Evolutionary conservation across 805 yeast species (phyloP), one percentile per base, ranked within the genome.

Genomic region (Candida pini): DNA sequence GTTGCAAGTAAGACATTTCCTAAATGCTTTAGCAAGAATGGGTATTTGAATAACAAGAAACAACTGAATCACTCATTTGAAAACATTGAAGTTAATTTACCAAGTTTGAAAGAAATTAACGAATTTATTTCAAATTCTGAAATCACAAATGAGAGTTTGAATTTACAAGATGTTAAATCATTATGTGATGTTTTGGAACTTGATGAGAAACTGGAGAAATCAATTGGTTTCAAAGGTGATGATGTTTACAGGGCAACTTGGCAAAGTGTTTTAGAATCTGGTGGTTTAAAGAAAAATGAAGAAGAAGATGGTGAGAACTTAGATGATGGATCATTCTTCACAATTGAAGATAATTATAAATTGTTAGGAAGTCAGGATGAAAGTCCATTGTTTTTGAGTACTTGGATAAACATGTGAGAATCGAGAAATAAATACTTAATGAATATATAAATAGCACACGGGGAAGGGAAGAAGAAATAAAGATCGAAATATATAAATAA

Each of bases 171-270:
- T 54, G 79, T 92, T 31, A 68, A 88, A 38, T 68, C 94, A 0
- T 64, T 92, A 16, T 87, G 97, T 56, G 94, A 88, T 44, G 97
- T 92, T 12, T 63, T 92, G 30, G 77, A 82, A 1, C 86, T 71
- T 57, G 98, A 92, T 51, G 96, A 88, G 49, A 83, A 80, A 56
- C 55, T 92, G 33, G 97, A 88, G 53, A 64, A 69, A 36, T 66
- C 77, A 3, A 13, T 12, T 22, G 25, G n/a, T 22, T 4, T 13
- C 4, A 12, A 12, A 13, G 25, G 25, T 5, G 68, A 69, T 3
- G 73, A 79, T 44, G 71, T 78, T 28, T 90, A 81, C 58, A 76
- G 72, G 48, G 92, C 94, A 0, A 82, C 96, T 1, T 80, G 90
- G 78, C 87, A 81, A 47, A 79, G 89, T 51, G 78, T 84, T 2